Conservation (phyloP, 2,329 filamentous ascomycete species). For the Westerdykella aurantiaca region DNA sequence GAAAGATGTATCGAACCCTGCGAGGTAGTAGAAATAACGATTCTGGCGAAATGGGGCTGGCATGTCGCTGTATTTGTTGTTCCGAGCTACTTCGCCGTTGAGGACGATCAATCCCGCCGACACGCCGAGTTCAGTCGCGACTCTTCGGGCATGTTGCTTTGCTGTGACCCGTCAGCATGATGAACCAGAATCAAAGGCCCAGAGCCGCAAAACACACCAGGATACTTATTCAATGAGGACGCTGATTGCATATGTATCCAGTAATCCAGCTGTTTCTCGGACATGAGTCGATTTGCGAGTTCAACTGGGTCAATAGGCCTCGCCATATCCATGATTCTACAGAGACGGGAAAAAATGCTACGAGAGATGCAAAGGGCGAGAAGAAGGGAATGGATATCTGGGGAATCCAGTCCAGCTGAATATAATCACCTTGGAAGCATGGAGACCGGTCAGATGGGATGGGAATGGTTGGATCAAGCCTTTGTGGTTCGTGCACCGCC, state of each 20-base stretch:
- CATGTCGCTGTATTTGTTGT: slow-evolving; percentile 56
- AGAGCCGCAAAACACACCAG: slow-evolving; percentile 24
- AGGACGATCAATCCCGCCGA: slow-evolving; percentile 49
- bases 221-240: slow-evolving; percentile 36
- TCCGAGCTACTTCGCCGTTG: slow-evolving; percentile 45
- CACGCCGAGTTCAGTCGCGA: slow-evolving; percentile 32
- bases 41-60: slow-evolving; percentile 52
- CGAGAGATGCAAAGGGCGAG: too few species aligned
- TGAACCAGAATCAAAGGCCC: not conserved
- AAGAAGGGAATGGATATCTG: too few species aligned
- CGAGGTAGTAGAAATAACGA: slow-evolving; percentile 59
- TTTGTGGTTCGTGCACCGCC: too few species aligned
- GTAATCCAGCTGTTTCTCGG: slow-evolving; percentile 23
- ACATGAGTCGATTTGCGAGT: too few species aligned
- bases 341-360: too few species aligned
- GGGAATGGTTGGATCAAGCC: too few species aligned
- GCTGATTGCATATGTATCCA: slow-evolving; percentile 32
- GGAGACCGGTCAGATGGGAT: too few species aligned
- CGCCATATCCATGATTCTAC: too few species aligned
- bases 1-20: slow-evolving; percentile 36
- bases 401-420: too few species aligned
- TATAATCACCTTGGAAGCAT: too few species aligned
- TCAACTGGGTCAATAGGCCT: too few species aligned
- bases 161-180: slow-evolving; percentile 19
- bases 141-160: slow-evolving; percentile 37